Base-by-base conservation (phyloP, 495 filamentous ascomycete genomes). In the Entonaema liquescens region DNA sequence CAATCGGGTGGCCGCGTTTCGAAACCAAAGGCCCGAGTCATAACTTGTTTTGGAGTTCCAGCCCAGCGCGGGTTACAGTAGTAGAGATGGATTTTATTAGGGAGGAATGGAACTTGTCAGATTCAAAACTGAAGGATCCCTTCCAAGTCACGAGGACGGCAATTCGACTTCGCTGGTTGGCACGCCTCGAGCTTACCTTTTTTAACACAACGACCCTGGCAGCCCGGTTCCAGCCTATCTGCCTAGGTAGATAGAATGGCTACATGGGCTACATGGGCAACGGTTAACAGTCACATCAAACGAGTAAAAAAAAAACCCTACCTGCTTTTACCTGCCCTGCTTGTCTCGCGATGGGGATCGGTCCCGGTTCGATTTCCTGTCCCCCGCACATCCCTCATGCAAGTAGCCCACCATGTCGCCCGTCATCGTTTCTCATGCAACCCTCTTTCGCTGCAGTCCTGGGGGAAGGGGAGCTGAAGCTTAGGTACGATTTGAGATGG, bases 371-470 rank as follows among this genome's bases (percentile, higher is more conserved):
- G 72, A 71, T 74, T 72, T 77, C 71, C 66, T 66, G 64, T 70
- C 70, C 75, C 75, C 75, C 72, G 70, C 72, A 77, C 71, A 75
- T n/a, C 67, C 65, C 62, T 65, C 63, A 75, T 77, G 75, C 73
- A 77, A 71, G 72, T 65, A 71, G 67, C 65, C 65, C 70, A 73
- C 73, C 65, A 67, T 67, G 66, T 73, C 67, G 72, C 72, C 69
- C 63, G 70, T 71, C 65, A 73, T 66, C 72, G 68, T 70, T 67
- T 74, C 59, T 62, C 38, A 73, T 77, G 75, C 75, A 75, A 67
- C 70, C 73, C 68, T 74, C 63, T 63, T 17, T 62, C 33, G 58
- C 55, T 62, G 25, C 55, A 55, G 44, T 58, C 50, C 50, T 44
- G 47, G 57, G 31, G 64, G 42, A 47, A 47, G 31, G 52, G 28